These are phyloP conservation scores for Holtermanniella nyarrowii DNA, from an alignment of 768 basidiomycete species.

Conservation along the genomic window DNA sequence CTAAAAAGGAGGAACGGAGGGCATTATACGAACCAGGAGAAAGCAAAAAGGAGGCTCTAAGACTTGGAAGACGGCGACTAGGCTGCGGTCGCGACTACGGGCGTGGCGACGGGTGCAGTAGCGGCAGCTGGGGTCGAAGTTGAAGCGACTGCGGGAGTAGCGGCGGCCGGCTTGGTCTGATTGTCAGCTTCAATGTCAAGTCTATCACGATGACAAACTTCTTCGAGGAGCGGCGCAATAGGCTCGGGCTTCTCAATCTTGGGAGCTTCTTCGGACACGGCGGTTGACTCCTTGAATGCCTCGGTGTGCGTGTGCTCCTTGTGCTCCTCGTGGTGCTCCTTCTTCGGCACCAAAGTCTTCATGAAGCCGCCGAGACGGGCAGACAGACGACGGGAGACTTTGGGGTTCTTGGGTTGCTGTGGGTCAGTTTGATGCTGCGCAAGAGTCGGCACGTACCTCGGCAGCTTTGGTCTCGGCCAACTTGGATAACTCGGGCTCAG, in stretches of 20 bases:
- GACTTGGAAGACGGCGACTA: no score
- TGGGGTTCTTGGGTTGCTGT: slow-evolving; percentile 42
- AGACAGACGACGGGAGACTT: slow-evolving; percentile 74
- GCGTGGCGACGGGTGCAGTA: slow-evolving; percentile 35
- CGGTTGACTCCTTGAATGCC: slow-evolving; percentile 43
- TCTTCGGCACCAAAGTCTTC: slow-evolving; percentile 46
- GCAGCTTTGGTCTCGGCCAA: slow-evolving; percentile 12
- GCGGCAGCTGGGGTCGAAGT: slow-evolving; percentile 29
- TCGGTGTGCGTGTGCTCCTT: slow-evolving; percentile 49
- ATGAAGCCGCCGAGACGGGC: slow-evolving; percentile 73
- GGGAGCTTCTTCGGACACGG: slow-evolving; percentile 79
- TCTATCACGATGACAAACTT: slow-evolving; percentile 50
- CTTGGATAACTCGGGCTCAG: slow-evolving; percentile 40
- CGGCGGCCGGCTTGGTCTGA: background rate
- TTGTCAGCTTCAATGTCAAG: background rate
- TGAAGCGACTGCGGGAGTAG: background rate
- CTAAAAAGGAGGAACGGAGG: background rate
- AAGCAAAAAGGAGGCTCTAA: slow-evolving; percentile 20
- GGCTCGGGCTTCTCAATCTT: slow-evolving; percentile 73
- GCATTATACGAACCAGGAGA: background rate
- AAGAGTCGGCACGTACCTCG: slow-evolving; percentile 44
- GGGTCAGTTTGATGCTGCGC: background rate
- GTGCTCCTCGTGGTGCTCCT: slow-evolving; percentile 15
- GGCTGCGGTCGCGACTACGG: slow-evolving; percentile 42
- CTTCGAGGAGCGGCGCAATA: slow-evolving; percentile 74